Percentiles rank a stretch among this genome's conserved stretches.
Evolutionary conservation across 1,284 basidiomycete genomes (phyloP).

Genomic region (Heterobasidion occidentale): DNA sequence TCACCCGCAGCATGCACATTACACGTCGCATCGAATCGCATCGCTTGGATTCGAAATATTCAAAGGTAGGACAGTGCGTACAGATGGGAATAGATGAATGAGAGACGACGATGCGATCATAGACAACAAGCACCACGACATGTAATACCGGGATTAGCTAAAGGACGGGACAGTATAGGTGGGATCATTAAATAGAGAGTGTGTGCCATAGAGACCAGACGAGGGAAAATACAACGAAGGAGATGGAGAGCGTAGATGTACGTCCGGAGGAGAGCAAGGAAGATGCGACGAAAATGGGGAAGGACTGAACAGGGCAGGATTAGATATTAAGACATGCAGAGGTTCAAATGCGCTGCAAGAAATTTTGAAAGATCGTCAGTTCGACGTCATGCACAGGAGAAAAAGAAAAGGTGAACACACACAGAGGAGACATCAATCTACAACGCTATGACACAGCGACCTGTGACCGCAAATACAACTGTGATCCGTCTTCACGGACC

Average conservation of each 20-base stretch:
- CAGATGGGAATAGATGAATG: neutral
- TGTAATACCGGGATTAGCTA: neutral
- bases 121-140: neutral
- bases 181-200: neutral
- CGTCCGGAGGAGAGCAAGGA: neutral
- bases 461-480: neutral
- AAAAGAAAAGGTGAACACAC: neutral
- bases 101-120: neutral
- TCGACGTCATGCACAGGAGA: neutral
- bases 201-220: neutral
- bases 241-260: neutral
- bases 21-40: no score
- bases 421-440: neutral
- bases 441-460: neutral
- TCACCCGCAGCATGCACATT: no score
- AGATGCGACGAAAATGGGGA: neutral
- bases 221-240: neutral
- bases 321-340: neutral
- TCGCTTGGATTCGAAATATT: no score
- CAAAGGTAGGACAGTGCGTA: neutral
- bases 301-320: neutral
- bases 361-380: neutral
- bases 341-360: neutral
- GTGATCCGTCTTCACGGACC: neutral
- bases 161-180: constrained; percentile 1